Conservation (phyloP, 352 stramenopile species). For the Pythium apleroticum region DNA sequence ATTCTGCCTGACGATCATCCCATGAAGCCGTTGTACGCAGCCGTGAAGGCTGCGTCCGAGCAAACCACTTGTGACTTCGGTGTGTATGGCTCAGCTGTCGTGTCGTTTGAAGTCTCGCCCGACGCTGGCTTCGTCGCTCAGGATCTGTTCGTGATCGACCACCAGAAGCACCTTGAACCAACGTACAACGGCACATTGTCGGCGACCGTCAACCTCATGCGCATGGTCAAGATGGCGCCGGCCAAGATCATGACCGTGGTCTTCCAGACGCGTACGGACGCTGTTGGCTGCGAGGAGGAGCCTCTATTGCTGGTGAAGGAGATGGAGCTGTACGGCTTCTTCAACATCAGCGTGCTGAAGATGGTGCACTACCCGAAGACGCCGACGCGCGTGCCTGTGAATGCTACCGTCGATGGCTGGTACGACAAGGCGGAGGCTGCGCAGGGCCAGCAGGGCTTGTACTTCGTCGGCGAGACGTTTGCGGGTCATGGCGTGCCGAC, state of each 20-base stretch:
- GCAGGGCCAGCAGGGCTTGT: constrained; percentile 14
- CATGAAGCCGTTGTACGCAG: constrained; percentile 8
- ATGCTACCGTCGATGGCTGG: constrained; percentile 1
- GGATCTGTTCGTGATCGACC: constrained; percentile 19
- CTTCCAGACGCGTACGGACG: constrained; percentile 6
- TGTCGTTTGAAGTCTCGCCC: background rate
- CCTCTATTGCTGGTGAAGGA: background rate
- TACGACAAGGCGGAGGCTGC: constrained; percentile 15
- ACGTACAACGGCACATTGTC: background rate
- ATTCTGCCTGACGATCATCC: constrained; percentile 10
- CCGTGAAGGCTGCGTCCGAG: background rate
- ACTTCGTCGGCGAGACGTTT: constrained; percentile 19
- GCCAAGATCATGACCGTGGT: constrained; percentile 4
- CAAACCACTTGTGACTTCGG: background rate
- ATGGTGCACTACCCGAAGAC: constrained; percentile 9
- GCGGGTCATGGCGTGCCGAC: constrained; percentile 17
- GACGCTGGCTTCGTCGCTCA: constrained; percentile 1
- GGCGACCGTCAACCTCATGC: constrained; percentile 14
- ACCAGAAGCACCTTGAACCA: constrained; percentile 3
- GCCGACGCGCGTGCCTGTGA: constrained; percentile 2
- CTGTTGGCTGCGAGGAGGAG: background rate
- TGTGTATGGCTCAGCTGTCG: constrained; percentile 10
- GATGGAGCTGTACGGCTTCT: constrained; percentile 1
- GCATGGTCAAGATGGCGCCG: constrained; percentile 8
- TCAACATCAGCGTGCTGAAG: background rate